phyloP scores from a whole-genome alignment of 148 eudicot genomes.

The Nyssa sinensis region DNA sequence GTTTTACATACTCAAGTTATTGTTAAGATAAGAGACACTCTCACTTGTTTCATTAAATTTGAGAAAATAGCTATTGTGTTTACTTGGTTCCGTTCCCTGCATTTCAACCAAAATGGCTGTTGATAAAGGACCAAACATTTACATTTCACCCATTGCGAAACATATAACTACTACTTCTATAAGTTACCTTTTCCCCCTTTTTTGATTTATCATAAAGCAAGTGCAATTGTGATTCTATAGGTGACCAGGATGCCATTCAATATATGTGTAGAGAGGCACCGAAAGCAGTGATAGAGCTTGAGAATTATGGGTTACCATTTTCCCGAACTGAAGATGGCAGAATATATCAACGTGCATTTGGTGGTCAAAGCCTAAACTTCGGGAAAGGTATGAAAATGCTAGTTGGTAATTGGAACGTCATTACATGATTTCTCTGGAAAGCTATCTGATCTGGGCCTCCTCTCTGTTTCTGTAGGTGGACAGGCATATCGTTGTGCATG shows the following conservation, averaged over 20 bases:
- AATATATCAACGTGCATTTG: conserved; percentile 99
- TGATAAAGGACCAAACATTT: no score
- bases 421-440: not conserved
- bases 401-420: not conserved
- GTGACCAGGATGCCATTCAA: conserved; percentile 99
- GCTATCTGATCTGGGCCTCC: conserved; percentile 17
- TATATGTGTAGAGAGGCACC: conserved; percentile 99
- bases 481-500: conserved; percentile 99
- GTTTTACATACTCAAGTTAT: not conserved
- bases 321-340: conserved; percentile 98
- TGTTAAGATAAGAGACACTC: not conserved
- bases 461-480: conserved; percentile 56
- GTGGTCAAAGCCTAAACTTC: conserved; percentile 96
- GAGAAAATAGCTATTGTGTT: no score
- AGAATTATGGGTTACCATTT: conserved; percentile 94
- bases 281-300: conserved; percentile 98
- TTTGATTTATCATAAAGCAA: not conserved
- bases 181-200: not conserved
- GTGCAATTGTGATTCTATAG: conserved; percentile 36
- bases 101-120: not conserved
- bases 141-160: not conserved
- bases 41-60: not conserved
- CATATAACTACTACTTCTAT: not conserved
- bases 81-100: not conserved
- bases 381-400: conserved; percentile 70